Conservation (phyloP, 2,329 filamentous ascomycete species). For the Nemania abortiva region DNA sequence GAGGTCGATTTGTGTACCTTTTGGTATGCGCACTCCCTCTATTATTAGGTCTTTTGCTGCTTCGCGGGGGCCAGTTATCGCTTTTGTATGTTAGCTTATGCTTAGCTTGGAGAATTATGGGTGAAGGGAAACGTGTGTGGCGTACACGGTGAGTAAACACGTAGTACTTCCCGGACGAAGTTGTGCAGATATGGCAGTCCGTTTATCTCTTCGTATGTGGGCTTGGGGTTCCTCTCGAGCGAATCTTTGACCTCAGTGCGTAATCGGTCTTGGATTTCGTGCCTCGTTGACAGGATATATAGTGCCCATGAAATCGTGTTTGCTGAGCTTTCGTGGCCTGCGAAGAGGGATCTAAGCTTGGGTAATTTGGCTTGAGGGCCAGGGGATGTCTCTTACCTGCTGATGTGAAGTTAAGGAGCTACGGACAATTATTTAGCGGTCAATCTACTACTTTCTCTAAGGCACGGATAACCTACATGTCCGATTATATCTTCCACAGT, state of each 20-base stretch:
- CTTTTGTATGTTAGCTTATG: conserved; percentile 22
- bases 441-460: not conserved
- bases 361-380: conserved; percentile 24
- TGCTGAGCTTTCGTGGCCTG: conserved; percentile 54
- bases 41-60: conserved; percentile 42
- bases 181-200: conserved; percentile 52
- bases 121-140: not conserved
- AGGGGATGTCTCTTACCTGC: conserved; percentile 46
- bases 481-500: conserved; percentile 51
- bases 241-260: conserved; percentile 50
- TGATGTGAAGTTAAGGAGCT: conserved; percentile 41
- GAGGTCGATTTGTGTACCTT: conserved; percentile 45
- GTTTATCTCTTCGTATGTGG: conserved; percentile 48
- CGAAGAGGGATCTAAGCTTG: not conserved
- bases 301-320: conserved; percentile 51
- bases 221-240: conserved; percentile 32
- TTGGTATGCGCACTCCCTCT: conserved; percentile 44
- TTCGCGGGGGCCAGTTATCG: conserved; percentile 41
- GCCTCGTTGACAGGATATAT: conserved; percentile 50
- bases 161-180: conserved; percentile 53
- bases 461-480: conserved; percentile 43
- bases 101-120: not conserved
- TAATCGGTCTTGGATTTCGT: conserved; percentile 50
- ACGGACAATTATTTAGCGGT: not conserved
- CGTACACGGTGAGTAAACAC: conserved; percentile 52